Base-by-base conservation (phyloP, 352 stramenopile genomes). In the Pythium oligandrum region DNA sequence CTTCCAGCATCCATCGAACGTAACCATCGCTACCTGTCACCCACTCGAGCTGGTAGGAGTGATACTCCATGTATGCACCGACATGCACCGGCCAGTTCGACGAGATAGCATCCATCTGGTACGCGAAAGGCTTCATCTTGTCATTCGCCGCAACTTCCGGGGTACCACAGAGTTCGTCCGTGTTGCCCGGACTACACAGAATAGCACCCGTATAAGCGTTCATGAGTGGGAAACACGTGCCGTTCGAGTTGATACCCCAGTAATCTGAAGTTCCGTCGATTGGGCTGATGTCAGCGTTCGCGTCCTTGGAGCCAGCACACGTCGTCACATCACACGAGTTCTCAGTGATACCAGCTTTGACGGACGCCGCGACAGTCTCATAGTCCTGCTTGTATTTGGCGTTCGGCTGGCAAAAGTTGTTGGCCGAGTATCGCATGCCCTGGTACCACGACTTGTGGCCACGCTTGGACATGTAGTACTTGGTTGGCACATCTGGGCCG, bases 51-150 rank as follows among this genome's bases (percentile, higher is more conserved):
- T 86, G 75, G 44, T 86, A 86, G 26, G 64, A 58, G 6, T 83
- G 47, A 42, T 69, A 86, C 37, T 71, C 63, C 6, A 62, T 35
- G 55, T 86, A 83, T 2, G 60, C 75, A 2, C 68, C 70, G 4
- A 82, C 35, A 30, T 76, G 70, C 39, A 86, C 62, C 6, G 66
- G 64, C 75, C 73, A 86, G 42, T 86, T 86, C 10, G 73, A 62
- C 11, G 72, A 85, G 40, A 85, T 81, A 4, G 70, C 75, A 32
- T 85, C 72, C 72, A 83, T 85, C 52, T 83, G 71, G 51, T 84
- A 85, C 48, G 68, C 74, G 49, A 85, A 82, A 11, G 63, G 10
- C 35, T 70, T 64, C 64, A 64, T 64, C 12, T 8, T 64, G 0
- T 40, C 51, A 9, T 54, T 43, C 38, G 68, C 64, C 2, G 72